Conservation (phyloP, 2,329 filamentous ascomycete species). For the Epichloe hybrida region DNA sequence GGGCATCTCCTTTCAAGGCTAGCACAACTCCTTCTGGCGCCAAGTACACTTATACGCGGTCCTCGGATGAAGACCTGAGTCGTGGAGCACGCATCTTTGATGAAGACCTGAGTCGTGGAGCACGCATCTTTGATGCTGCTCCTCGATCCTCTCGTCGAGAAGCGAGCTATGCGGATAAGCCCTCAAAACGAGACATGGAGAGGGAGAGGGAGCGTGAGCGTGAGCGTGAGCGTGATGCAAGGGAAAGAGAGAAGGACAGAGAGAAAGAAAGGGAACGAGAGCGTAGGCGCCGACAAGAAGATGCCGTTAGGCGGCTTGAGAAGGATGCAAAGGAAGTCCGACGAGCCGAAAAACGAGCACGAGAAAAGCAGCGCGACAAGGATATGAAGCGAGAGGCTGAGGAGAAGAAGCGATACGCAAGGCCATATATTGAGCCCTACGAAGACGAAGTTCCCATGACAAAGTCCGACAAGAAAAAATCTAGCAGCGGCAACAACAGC, state of each 20-base stretch:
- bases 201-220: conserved; percentile 19
- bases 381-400: conserved; percentile 24
- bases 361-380: conserved; percentile 24
- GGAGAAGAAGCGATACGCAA: conserved; percentile 22
- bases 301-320: conserved; percentile 15
- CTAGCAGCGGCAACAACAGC: conserved; percentile 17
- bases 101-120: conserved; percentile 26
- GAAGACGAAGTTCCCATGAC: conserved; percentile 16
- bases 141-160: conserved; percentile 29
- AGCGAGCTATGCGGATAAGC: conserved; percentile 32
- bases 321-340: conserved; percentile 21
- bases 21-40: conserved; percentile 19
- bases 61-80: conserved; percentile 35
- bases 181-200: conserved; percentile 29
- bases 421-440: conserved; percentile 22
- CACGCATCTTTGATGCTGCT: conserved; percentile 29
- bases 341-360: conserved; percentile 20
- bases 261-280: conserved; percentile 10
- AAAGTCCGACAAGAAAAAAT: conserved; percentile 27
- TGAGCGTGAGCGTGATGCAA: conserved; percentile 8
- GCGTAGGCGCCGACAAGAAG: conserved; percentile 11
- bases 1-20: conserved; percentile 27
- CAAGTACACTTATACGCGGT: conserved; percentile 24
- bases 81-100: conserved; percentile 29
- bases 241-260: neutral